Conservation (phyloP, 495 filamentous ascomycete species). For the Podospora pseudopauciseta region DNA sequence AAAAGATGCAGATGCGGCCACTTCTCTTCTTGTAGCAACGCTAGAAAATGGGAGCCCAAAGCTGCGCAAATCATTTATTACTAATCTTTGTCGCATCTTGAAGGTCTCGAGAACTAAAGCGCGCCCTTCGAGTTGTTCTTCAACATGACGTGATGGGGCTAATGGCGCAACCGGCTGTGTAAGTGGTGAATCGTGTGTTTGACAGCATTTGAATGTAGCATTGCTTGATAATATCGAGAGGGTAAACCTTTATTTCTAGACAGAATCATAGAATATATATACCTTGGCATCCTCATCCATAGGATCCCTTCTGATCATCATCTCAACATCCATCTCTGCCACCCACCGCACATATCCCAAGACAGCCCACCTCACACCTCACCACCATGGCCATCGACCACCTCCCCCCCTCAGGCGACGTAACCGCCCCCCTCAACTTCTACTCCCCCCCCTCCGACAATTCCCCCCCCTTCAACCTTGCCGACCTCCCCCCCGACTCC, state of each 20-base stretch:
- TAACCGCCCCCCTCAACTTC: constrained; percentile 64
- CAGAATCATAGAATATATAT: background rate
- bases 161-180: constrained; percentile 18
- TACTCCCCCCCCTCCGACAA: constrained; percentile 61
- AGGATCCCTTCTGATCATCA: background rate
- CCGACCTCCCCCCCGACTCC: constrained; percentile 56
- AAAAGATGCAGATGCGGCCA: background rate
- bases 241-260: background rate
- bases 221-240: background rate
- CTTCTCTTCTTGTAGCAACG: background rate
- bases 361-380: background rate
- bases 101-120: background rate
- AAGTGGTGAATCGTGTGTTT: background rate
- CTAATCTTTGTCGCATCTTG: background rate
- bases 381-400: constrained; percentile 11
- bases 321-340: constrained; percentile 11
- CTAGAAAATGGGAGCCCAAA: background rate
- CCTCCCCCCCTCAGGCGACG: constrained; percentile 61
- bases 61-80: background rate
- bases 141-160: constrained; percentile 9
- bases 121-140: constrained; percentile 8
- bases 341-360: constrained; percentile 28
- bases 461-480: constrained; percentile 64
- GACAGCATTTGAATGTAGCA: constrained; percentile 15
- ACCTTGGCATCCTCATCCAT: background rate